Base-by-base conservation (phyloP, 228 moss, liverwort and hornwort genomes). In the Sphagnum magellanicum region DNA sequence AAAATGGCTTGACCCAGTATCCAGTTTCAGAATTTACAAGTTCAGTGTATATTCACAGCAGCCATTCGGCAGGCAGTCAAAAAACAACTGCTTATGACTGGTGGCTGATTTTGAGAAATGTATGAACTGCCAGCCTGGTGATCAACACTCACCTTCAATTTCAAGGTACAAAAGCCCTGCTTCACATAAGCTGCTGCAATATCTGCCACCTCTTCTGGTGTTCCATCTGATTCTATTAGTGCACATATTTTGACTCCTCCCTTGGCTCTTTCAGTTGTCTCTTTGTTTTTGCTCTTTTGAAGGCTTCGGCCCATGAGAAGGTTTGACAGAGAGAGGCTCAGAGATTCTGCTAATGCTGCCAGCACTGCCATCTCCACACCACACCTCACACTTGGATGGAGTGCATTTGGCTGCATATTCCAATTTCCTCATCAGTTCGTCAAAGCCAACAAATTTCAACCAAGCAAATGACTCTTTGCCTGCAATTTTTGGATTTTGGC, bases 281-380 rank as follows among this genome's bases (percentile, higher is more conserved):
- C 11, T 57, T 53, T n/a, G 4, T 15, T 51, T 49, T 53, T 67
- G 16, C 51, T 57, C 70, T 65, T 10, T 65, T 66, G 51, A 61
- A 67, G 50, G 50, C 13, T 50, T 68, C 60, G 68, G 59, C 90
- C 86, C 64, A 82, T 74, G 10, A 98, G 81, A 51, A 94, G 81
- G 70, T 92, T 90, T 73, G 68, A 80, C 13, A 92, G 81, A 48
- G 92, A 84, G 74, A 83, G 87, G 51, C 75, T 75, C 48, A 71
- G 69, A 50, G 89, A 78, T n/a, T 74, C 70, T 76, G 94, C 90
- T 16, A 98, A 67, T 58, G 90, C 87, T 57, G 83, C 90, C 71
- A 94, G 86, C 64, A 83, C 64, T 50, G 98, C 92, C 92, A 92
- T 98, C 80, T 98, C 94, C 71, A 92, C 59, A 63, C 94, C 98